A percentile compares a stretch with the other conserved stretches of the same genome.
phyloP scores from a whole-genome alignment of 2,329 filamentous ascomycete species.

The Rhynchosporium agropyri region DNA sequence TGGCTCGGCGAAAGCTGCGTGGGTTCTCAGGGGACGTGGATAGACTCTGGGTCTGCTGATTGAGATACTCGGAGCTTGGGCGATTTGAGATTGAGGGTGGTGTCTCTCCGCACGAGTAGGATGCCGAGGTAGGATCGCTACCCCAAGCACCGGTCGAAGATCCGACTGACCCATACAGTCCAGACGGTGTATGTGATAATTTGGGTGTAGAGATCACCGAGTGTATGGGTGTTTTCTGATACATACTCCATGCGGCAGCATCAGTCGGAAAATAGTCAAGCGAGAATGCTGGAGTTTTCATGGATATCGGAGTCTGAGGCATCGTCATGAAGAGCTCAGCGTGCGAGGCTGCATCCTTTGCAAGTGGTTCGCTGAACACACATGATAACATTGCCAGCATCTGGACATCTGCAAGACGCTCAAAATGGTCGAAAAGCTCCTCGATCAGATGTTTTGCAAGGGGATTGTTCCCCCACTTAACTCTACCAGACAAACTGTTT shows the following conservation, averaged over 20 bases:
- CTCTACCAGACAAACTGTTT: constrained; percentile 55
- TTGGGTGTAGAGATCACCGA: constrained; percentile 61
- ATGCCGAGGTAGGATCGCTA: constrained; percentile 58
- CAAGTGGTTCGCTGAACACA: constrained; percentile 63
- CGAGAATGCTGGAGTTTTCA: constrained; percentile 69
- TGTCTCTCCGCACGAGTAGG: constrained; percentile 64
- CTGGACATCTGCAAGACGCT: constrained; percentile 64
- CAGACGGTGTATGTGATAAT: constrained; percentile 57
- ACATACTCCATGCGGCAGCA: constrained; percentile 55
- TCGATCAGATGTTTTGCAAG: constrained; percentile 62
- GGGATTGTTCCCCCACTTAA: constrained; percentile 70
- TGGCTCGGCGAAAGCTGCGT: constrained; percentile 53
- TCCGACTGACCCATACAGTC: constrained; percentile 58
- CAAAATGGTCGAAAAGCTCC: constrained; percentile 66
- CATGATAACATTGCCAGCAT: constrained; percentile 75
- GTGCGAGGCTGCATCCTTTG: constrained; percentile 59
- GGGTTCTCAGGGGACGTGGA: constrained; percentile 63
- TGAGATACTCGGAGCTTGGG: constrained; percentile 51
- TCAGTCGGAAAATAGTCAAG: constrained; percentile 67
- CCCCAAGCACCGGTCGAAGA: constrained; percentile 58
- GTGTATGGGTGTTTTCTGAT: constrained; percentile 55
- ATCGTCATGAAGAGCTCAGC: constrained; percentile 58
- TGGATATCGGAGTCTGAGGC: constrained; percentile 62
- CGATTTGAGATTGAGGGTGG: constrained; percentile 55
- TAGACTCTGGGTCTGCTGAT: constrained; percentile 53